Evolutionary conservation across 2,329 filamentous ascomycete genomes (phyloP).

Genomic region (Mariannaea sp.): DNA sequence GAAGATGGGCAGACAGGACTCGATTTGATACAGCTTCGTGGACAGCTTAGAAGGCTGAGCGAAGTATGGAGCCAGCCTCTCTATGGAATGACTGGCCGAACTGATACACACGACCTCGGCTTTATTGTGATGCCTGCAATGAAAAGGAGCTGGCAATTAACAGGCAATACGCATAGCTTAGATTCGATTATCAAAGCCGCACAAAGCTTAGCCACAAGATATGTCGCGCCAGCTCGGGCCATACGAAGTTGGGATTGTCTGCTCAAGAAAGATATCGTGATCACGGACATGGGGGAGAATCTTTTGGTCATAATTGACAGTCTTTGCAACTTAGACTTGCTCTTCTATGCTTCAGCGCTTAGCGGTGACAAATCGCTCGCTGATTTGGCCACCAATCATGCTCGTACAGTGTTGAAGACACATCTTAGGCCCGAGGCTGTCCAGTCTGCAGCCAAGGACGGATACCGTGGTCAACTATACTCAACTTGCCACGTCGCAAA

Average conservation of each 20-base stretch:
- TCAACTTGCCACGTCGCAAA: slow-evolving; percentile 50
- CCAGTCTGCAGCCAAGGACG: not conserved
- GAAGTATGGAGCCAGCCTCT: slow-evolving; percentile 21
- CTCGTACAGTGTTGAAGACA: slow-evolving; percentile 44
- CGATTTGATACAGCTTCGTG: not conserved
- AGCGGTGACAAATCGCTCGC: slow-evolving; percentile 37
- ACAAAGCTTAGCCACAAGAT: slow-evolving; percentile 48
- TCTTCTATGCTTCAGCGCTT: slow-evolving; percentile 46
- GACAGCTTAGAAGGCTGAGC: slow-evolving; percentile 11
- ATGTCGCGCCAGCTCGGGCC: slow-evolving; percentile 45
- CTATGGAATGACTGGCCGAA: slow-evolving; percentile 45
- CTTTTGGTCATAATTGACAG: slow-evolving; percentile 50
- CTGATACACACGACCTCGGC: slow-evolving; percentile 58
- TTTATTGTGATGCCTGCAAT: slow-evolving; percentile 57
- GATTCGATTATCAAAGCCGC: slow-evolving; percentile 50
- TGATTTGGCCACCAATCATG: slow-evolving; percentile 46
- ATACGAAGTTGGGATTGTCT: slow-evolving; percentile 54
- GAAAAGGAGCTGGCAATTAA: slow-evolving; percentile 53
- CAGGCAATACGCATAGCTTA: slow-evolving; percentile 44
- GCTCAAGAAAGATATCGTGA: not conserved
- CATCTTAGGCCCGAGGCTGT: slow-evolving; percentile 47
- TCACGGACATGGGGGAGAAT: slow-evolving; percentile 25
- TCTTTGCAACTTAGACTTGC: slow-evolving; percentile 47
- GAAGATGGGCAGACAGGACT: no score
- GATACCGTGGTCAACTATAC: slow-evolving; percentile 21